phyloP scores from a whole-genome alignment of 2,329 filamentous ascomycete species.

The Cytospora chrysosperma region DNA sequence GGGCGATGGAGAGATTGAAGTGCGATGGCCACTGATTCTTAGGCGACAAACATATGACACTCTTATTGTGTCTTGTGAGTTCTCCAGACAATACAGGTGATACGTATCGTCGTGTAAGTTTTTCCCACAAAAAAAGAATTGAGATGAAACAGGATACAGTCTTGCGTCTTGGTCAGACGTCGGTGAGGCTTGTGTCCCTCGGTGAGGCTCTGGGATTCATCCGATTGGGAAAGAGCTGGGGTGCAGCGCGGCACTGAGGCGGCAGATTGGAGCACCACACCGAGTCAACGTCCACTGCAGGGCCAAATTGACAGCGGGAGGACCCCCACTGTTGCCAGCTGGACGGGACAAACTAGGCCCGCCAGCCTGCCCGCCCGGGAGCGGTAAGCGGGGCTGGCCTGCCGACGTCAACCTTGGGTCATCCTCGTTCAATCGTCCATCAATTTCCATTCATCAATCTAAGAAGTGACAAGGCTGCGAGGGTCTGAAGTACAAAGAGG shows the following conservation, averaged over 20 bases:
- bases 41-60: not conserved
- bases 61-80: too few relatives aligned
- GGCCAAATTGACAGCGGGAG: too few relatives aligned
- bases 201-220: not conserved
- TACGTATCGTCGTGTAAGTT: too few relatives aligned
- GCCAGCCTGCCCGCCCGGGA: not conserved
- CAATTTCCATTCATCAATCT: not conserved
- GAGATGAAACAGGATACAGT: not conserved
- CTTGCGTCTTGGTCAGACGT: slow-evolving; percentile 7
- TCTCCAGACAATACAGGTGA: too few relatives aligned
- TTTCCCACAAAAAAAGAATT: too few relatives aligned
- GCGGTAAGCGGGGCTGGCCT: not conserved
- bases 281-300: too few relatives aligned
- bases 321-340: not conserved
- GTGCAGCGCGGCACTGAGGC: slow-evolving; percentile 6
- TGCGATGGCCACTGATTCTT: not conserved
- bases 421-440: too few relatives aligned
- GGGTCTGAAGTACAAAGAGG: not conserved
- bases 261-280: not conserved
- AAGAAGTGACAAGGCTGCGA: too few relatives aligned
- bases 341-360: not conserved
- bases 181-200: not conserved
- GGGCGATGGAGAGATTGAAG: not conserved
- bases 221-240: slow-evolving; percentile 8
- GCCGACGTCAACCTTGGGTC: too few relatives aligned